Conservation (phyloP, 2,329 filamentous ascomycete genomes). For the Pezicula neosporulosa region DNA sequence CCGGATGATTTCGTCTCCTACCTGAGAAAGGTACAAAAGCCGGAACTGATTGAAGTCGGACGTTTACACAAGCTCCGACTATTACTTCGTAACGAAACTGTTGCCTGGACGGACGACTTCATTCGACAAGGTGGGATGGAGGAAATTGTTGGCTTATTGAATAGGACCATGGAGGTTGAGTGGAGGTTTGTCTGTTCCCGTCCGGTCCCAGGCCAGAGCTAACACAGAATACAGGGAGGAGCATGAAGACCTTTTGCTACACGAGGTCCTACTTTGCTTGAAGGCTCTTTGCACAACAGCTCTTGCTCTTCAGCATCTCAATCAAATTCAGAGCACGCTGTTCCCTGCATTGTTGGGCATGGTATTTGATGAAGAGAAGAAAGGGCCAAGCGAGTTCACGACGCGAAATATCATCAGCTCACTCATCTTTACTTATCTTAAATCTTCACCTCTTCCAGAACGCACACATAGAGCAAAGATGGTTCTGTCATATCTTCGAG, state of each 20-base stretch:
- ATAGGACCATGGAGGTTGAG: constrained; percentile 92
- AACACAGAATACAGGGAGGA: constrained; percentile 64
- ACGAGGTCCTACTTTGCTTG: constrained; percentile 87
- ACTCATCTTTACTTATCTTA: constrained; percentile 84
- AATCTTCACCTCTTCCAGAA: constrained; percentile 58
- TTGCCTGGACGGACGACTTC: constrained; percentile 92
- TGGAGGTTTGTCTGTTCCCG: constrained; percentile 67
- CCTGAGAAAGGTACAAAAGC: constrained; percentile 75
- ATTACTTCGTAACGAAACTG: constrained; percentile 88
- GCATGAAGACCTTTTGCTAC: constrained; percentile 88
- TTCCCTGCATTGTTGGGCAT: constrained; percentile 85
- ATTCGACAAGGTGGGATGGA: constrained; percentile 88
- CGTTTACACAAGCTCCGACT: constrained; percentile 91
- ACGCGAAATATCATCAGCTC: constrained; percentile 89
- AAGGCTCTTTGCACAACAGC: constrained; percentile 94
- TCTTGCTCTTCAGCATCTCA: constrained; percentile 76
- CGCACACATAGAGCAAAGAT: constrained; percentile 65
- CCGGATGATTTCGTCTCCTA: constrained; percentile 86
- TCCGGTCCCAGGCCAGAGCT: constrained; percentile 23
- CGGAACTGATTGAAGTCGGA: constrained; percentile 84
- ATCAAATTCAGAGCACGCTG: constrained; percentile 73
- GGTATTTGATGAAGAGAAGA: constrained; percentile 97
- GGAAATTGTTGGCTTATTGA: constrained; percentile 80
- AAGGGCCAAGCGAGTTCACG: constrained; percentile 94
- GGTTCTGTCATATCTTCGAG: constrained; percentile 77